Evolutionary conservation across 257 asterid species (phyloP).

Genomic region (Fraxinus quadrangulata): DNA sequence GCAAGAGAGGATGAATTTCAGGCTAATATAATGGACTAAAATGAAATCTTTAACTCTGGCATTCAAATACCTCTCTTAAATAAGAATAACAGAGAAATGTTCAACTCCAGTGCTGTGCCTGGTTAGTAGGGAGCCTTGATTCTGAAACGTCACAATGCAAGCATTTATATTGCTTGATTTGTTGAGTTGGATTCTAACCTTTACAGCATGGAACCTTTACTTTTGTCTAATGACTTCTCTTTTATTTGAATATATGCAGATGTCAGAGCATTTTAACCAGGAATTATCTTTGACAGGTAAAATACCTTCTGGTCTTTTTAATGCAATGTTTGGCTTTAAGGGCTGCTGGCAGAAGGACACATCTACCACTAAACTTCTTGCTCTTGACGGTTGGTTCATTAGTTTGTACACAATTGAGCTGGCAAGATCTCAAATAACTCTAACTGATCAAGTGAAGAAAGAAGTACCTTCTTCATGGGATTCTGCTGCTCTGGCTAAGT

Average conservation of each 20-base stretch:
- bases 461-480: slow-evolving; percentile 88
- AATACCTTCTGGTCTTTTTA: slow-evolving; percentile 85
- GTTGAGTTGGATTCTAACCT: background rate
- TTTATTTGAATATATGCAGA: slow-evolving; percentile 43
- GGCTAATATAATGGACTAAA: background rate
- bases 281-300: slow-evolving; percentile 78
- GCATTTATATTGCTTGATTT: slow-evolving; percentile 6
- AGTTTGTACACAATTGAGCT: slow-evolving; percentile 79
- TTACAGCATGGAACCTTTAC: background rate
- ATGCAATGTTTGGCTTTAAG: slow-evolving; percentile 80
- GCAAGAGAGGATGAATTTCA: background rate
- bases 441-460: slow-evolving; percentile 64
- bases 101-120: background rate
- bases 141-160: background rate
- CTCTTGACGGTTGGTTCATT: slow-evolving; percentile 91
- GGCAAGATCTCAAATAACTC: slow-evolving; percentile 61
- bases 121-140: background rate
- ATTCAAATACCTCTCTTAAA: background rate
- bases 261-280: slow-evolving; percentile 84
- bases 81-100: background rate
- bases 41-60: background rate
- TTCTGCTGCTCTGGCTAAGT: slow-evolving; percentile 87
- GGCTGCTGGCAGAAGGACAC: slow-evolving; percentile 96
- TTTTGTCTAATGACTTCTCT: background rate
- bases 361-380: slow-evolving; percentile 68